Evolutionary conservation across 768 basidiomycete species (phyloP).

Genomic region (Pleurotus ostreatus): DNA sequence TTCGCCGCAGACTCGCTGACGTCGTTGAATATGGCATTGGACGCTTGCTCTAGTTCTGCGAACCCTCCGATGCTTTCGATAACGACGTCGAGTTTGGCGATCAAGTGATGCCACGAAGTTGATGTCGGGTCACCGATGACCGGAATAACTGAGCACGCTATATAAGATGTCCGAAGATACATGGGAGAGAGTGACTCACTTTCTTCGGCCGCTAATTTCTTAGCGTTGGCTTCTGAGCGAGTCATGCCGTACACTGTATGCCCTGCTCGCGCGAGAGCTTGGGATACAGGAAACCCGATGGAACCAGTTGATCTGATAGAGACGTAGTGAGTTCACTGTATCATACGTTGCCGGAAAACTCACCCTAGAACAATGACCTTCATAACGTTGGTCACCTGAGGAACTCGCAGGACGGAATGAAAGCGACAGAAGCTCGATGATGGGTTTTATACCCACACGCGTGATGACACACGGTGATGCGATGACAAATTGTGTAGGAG

Average conservation of each 20-base stretch:
- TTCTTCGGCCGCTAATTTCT: conserved; percentile 33
- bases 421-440: no score
- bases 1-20: conserved; percentile 18
- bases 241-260: conserved; percentile 45
- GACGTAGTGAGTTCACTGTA: not conserved
- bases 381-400: conserved; percentile 11
- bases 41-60: conserved; percentile 13
- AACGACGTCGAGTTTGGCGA: conserved; percentile 28
- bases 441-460: no score
- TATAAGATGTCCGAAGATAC: no score
- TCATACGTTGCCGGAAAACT: not conserved
- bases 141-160: conserved; percentile 27
- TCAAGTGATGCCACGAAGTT: conserved; percentile 20
- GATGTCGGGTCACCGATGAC: conserved; percentile 22
- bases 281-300: conserved; percentile 38
- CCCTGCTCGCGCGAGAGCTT: conserved; percentile 40
- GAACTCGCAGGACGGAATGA: no score
- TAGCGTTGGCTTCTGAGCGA: conserved; percentile 29
- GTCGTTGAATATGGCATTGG: conserved; percentile 18
- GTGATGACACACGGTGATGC: no score
- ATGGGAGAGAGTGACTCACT: conserved; percentile 17
- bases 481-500: no score
- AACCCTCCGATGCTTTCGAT: conserved; percentile 26
- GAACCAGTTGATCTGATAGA: conserved; percentile 36
- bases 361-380: conserved; percentile 24